These are phyloP conservation scores for Nigrospora sphaerica DNA, from an alignment of 2,329 filamentous ascomycete genomes.

Conservation along the genomic window DNA sequence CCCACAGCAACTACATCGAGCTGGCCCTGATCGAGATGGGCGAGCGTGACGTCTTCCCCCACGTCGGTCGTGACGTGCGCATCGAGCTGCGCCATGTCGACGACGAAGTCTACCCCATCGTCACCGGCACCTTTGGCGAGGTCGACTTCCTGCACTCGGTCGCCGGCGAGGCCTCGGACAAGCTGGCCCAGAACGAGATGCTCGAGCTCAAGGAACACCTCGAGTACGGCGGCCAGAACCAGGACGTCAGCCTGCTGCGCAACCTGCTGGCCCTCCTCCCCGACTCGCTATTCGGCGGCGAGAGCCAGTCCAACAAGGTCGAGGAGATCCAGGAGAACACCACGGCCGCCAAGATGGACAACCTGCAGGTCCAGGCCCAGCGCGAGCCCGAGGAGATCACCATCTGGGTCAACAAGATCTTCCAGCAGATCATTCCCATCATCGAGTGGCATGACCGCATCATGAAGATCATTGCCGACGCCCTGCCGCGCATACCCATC, in stretches of 20 bases:
- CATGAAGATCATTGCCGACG: slow-evolving; percentile 68
- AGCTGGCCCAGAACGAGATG: slow-evolving; percentile 85
- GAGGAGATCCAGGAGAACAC: slow-evolving; percentile 76
- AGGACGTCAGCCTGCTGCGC: slow-evolving; percentile 22
- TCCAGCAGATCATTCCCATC: slow-evolving; percentile 77
- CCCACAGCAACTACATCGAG: slow-evolving; percentile 90
- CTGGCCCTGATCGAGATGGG: slow-evolving; percentile 83
- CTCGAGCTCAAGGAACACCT: slow-evolving; percentile 80
- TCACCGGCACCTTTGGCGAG: slow-evolving; percentile 90
- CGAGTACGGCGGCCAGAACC: slow-evolving; percentile 51
- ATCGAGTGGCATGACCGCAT: slow-evolving; percentile 88
- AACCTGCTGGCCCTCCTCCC: background rate
- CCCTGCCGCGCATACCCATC: slow-evolving; percentile 79
- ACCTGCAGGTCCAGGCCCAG: slow-evolving; percentile 75
- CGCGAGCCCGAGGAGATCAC: slow-evolving; percentile 81
- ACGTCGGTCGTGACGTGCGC: slow-evolving; percentile 70
- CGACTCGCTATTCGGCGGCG: background rate
- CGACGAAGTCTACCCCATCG: slow-evolving; percentile 65
- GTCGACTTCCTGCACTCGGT: slow-evolving; percentile 92
- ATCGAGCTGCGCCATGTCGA: slow-evolving; percentile 62
- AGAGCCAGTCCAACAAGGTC: slow-evolving; percentile 57
- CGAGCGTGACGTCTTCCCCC: slow-evolving; percentile 74
- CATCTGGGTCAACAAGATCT: slow-evolving; percentile 64
- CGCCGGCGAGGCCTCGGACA: slow-evolving; percentile 73
- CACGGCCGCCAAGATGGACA: slow-evolving; percentile 71